These are phyloP conservation scores for Cutaneotrichosporon sp. DNA, from an alignment of 1,284 basidiomycete genomes.

Conservation along the genomic window DNA sequence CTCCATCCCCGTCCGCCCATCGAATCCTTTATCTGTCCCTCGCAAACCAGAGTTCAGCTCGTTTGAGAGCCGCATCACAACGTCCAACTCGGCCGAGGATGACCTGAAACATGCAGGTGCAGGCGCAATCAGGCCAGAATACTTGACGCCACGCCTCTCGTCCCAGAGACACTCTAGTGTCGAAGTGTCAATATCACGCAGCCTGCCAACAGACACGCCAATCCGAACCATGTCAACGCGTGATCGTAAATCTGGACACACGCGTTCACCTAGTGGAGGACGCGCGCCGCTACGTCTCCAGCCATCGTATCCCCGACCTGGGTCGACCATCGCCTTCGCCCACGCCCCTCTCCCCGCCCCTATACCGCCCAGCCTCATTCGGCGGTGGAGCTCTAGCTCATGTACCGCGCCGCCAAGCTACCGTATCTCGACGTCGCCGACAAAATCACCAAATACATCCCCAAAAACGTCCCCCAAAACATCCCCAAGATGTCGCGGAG, in stretches of 20 bases:
- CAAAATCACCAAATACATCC: no score
- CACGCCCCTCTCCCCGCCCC: slow-evolving; percentile 29
- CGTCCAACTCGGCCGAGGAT: no score
- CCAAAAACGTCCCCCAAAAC: no score
- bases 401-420: neutral
- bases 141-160: no score
- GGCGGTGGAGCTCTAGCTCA: slow-evolving; percentile 17
- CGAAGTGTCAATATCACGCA: no score
- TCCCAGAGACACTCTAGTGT: no score
- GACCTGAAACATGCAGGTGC: no score
- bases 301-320: slow-evolving; percentile 1
- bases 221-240: no score
- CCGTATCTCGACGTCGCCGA: neutral
- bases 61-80: no score
- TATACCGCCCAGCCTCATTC: slow-evolving; percentile 34
- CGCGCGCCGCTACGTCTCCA: neutral
- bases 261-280: slow-evolving; percentile 9
- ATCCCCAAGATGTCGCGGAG: neutral
- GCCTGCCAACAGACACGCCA: no score
- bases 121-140: no score
- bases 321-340: slow-evolving; percentile 28
- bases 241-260: neutral
- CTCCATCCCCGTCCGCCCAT: neutral
- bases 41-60: no score
- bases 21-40: neutral